A percentile compares a stretch with the other conserved stretches of the same genome.
Evolutionary conservation across 225 moss, liverwort and hornwort species (phyloP).

Genomic region (Polytrichum commune): DNA sequence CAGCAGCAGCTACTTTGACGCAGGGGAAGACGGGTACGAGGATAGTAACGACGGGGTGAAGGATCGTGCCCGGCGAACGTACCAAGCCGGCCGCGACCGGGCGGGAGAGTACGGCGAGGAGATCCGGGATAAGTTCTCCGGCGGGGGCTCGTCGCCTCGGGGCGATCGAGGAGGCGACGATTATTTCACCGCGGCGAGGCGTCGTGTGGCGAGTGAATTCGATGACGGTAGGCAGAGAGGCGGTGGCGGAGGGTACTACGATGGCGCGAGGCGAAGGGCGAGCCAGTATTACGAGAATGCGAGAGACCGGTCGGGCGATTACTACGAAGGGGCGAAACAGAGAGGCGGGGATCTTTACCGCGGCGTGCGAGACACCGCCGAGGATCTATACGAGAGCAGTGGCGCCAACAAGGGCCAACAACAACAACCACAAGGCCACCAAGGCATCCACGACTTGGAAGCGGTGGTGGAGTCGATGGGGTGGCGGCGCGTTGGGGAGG

Average conservation of each 20-base stretch:
- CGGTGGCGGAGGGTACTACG: not conserved
- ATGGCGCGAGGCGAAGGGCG: conserved; percentile 15
- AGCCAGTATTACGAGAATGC: conserved; percentile 18
- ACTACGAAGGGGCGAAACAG: conserved; percentile 17
- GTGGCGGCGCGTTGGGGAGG: conserved; percentile 38
- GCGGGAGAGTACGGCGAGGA: conserved; percentile 29
- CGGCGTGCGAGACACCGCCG: conserved; percentile 6
- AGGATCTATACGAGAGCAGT: conserved; percentile 14
- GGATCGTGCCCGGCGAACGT: conserved; percentile 18
- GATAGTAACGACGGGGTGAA: not conserved
- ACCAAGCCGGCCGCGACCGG: conserved; percentile 17
- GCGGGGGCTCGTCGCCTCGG: not conserved
- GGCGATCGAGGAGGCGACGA: not conserved
- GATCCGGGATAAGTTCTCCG: not conserved
- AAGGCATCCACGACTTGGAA: conserved; percentile 21
- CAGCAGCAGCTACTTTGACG: conserved; percentile 13
- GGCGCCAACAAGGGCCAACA: not conserved
- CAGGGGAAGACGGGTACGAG: conserved; percentile 25
- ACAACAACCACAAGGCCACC: conserved; percentile 4
- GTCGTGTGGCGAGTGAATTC: not conserved
- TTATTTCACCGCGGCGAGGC: not conserved
- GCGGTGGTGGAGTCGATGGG: conserved; percentile 49
- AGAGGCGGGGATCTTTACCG: conserved; percentile 4
- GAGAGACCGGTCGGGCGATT: conserved; percentile 10
- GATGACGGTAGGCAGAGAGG: not conserved